Conservation (phyloP, 1,139 yeast genomes). For the Arxiozyma slooffiae region DNA sequence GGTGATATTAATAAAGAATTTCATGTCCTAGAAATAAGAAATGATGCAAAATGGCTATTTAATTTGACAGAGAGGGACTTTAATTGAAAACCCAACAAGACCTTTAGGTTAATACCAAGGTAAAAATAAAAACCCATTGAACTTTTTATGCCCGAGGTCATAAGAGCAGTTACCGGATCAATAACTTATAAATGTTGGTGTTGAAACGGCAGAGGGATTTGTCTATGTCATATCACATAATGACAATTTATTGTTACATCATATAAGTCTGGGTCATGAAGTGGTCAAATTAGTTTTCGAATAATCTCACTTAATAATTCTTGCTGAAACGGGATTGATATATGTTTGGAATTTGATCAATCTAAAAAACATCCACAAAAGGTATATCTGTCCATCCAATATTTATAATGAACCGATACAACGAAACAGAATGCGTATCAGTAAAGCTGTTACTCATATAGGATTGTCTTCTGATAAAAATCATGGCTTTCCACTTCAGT, state of each 20-base stretch:
- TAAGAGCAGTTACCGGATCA: conserved; percentile 33
- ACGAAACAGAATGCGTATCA: conserved; percentile 22
- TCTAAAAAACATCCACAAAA: conserved; percentile 15
- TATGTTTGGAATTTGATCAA: conserved; percentile 25
- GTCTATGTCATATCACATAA: conserved; percentile 17
- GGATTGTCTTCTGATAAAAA: conserved; percentile 11
- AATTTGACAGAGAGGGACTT: conserved; percentile 26
- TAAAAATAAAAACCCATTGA: conserved; percentile 37
- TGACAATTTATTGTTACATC: conserved; percentile 24
- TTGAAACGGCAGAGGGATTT: conserved; percentile 27
- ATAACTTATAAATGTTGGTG: conserved; percentile 23
- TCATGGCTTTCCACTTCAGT: conserved; percentile 12
- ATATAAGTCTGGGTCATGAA: conserved; percentile 27
- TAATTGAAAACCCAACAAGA: conserved; percentile 41
- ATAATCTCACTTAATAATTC: conserved; percentile 16
- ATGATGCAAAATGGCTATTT: conserved; percentile 34
- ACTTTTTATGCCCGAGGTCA: conserved; percentile 42
- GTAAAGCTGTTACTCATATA: conserved; percentile 13
- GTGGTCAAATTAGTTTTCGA: conserved; percentile 20
- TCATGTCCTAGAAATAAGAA: conserved; percentile 37
- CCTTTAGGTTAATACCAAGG: conserved; percentile 37
- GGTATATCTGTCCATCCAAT: conserved; percentile 26
- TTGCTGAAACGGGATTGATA: conserved; percentile 28
- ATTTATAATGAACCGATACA: conserved; percentile 20
- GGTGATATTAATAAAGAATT: conserved; percentile 20